Base-by-base conservation (phyloP, 768 basidiomycete species). In the Xerocomus brunneocitrinus region DNA sequence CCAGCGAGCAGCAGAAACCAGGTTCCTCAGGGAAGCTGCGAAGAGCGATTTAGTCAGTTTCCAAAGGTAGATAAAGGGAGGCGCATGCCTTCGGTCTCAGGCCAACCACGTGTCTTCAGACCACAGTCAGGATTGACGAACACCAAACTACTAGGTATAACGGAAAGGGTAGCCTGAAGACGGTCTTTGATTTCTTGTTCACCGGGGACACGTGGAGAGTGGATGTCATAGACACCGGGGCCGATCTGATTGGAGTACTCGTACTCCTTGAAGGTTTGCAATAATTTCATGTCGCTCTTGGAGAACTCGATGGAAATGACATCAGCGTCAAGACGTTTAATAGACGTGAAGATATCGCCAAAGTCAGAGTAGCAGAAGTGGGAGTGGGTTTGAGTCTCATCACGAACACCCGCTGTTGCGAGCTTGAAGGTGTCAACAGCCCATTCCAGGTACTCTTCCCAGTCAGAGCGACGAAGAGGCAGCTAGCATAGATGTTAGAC, bases 321-420 rank as follows among this genome's bases (percentile, higher is more conserved):
- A 71, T 99, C 97, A 59, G 95, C 94, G 65, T 99, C 97, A 55
- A 99, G 87, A 59, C 87, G 85, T 73, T 95, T 87, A 70, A 98
- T 97, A 55, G 91, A 95, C 30, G 90, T 85, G 90, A 98, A 98
- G 76, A 98, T 98, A 71, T 97, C 92, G 76, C 88, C 91, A 70
- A 98, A 98, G 79, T 98, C 95, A 52, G 95, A 98, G 79, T 93
- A 95, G 79, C 93, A 95, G 83, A 95, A 95, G 81, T 99, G 97
- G 47, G 94, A 98, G 79, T 98, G 95, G 63, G 94, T 93, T 76
- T 98, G 95, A 65, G 92, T 90, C 56, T 84, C 79, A 71, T 98
- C 88, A 67, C 82, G 82, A 64, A 98, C 97, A 72, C 95, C 97
- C 19, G 97, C 91, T 54, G 95, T 98, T 47, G 97, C 77, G 58